Percentiles rank a stretch among this genome's conserved stretches.
Evolutionary conservation across 331 rosid species (phyloP).

Genomic region (Telfairia occidentalis): DNA sequence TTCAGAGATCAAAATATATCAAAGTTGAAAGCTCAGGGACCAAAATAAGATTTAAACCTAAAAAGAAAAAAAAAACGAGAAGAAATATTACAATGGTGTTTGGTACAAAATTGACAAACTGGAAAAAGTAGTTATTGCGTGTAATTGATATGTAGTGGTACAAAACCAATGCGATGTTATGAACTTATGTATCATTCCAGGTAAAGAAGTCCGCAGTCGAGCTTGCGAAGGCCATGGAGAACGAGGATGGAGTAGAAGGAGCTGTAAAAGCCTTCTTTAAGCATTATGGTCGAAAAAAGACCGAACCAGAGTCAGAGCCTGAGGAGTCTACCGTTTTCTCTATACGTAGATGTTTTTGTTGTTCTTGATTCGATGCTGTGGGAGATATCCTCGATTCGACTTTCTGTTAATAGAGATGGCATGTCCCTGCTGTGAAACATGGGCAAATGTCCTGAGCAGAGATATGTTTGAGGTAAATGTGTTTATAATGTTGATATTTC

Average conservation of each 20-base stretch:
- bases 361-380: conserved; percentile 32
- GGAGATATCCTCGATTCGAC: background rate
- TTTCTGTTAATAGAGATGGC: background rate
- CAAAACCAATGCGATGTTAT: background rate
- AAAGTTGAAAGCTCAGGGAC: too few species aligned
- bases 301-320: conserved; percentile 35
- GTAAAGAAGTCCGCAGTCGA: conserved; percentile 69
- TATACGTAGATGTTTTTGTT: conserved; percentile 61
- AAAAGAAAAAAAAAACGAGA: too few species aligned
- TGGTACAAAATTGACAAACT: background rate
- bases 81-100: background rate
- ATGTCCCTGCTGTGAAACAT: conserved; percentile 4
- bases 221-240: conserved; percentile 84
- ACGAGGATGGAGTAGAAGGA: conserved; percentile 90
- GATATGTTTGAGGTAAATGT: conserved; percentile 7
- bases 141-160: background rate
- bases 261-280: conserved; percentile 97
- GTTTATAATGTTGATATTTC: conserved; percentile 2
- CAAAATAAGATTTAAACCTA: too few species aligned
- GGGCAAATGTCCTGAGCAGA: background rate
- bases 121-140: background rate
- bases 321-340: conserved; percentile 43
- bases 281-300: conserved; percentile 54
- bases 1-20: too few species aligned
- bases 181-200: conserved; percentile 28